These are phyloP conservation scores for Logfia minima DNA, from an alignment of 129 eudicot genomes.

Conservation along the genomic window DNA sequence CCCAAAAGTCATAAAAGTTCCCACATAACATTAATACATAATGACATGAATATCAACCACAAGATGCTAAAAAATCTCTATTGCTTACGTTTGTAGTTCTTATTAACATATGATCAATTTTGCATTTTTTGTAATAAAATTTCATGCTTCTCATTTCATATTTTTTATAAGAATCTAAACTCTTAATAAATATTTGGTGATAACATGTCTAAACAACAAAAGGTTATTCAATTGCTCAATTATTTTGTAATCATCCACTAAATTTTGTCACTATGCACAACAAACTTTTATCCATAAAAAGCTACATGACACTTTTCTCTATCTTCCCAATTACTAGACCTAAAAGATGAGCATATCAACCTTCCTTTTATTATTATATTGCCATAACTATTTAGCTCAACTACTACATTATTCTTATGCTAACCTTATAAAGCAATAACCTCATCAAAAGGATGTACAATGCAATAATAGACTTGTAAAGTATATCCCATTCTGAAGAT, in stretches of 20 bases:
- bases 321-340: constrained; percentile 21
- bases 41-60: constrained; percentile 17
- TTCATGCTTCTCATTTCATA: too few species aligned
- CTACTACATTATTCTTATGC: constrained; percentile 25
- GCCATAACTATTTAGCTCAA: constrained; percentile 28
- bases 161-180: too few species aligned
- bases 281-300: constrained; percentile 5
- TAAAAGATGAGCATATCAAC: constrained; percentile 13
- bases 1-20: constrained; percentile 21
- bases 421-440: constrained; percentile 10
- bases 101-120: background rate
- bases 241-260: constrained; percentile 21
- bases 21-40: constrained; percentile 9
- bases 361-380: constrained; percentile 13
- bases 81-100: background rate
- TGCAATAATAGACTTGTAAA: constrained; percentile 25
- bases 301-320: constrained; percentile 15
- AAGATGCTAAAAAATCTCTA: background rate
- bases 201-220: constrained; percentile 4
- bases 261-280: constrained; percentile 5
- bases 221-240: constrained; percentile 11
- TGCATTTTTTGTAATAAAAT: too few species aligned
- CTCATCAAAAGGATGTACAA: constrained; percentile 8
- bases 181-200: background rate
- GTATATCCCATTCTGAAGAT: background rate